Percentiles rank a stretch among this genome's conserved stretches.
phyloP scores from a whole-genome alignment of 2,329 filamentous ascomycete species.

The Claviceps africana region DNA sequence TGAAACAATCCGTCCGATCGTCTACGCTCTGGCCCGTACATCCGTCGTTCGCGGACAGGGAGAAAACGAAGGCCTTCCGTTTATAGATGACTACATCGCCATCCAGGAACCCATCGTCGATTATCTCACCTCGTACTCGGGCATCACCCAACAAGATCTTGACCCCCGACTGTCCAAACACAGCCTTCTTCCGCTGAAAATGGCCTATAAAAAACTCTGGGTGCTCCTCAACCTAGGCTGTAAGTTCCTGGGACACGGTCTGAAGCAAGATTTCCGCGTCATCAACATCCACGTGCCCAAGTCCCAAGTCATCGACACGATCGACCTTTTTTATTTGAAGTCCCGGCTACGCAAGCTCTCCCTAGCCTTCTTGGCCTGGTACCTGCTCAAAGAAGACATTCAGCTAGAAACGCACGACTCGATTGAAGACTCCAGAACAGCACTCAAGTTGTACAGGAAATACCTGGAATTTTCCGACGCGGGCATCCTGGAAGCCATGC shows the following conservation, averaged over 20 bases:
- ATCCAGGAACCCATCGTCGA: constrained; percentile 87
- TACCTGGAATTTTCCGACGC: constrained; percentile 81
- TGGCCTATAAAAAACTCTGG: constrained; percentile 97
- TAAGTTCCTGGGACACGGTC: constrained; percentile 82
- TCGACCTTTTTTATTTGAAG: constrained; percentile 76
- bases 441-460: constrained; percentile 76
- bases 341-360: constrained; percentile 74
- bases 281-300: constrained; percentile 95
- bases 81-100: constrained; percentile 94
- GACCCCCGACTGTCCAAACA: constrained; percentile 66
- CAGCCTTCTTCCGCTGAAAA: constrained; percentile 74
- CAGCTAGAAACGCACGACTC: constrained; percentile 87
- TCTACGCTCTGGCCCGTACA: constrained; percentile 81
- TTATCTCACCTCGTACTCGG: constrained; percentile 88
- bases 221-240: constrained; percentile 87
- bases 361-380: constrained; percentile 82
- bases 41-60: constrained; percentile 77
- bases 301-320: constrained; percentile 84
- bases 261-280: constrained; percentile 91
- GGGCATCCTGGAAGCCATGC: constrained; percentile 67
- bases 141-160: constrained; percentile 74
- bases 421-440: constrained; percentile 87
- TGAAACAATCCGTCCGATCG: constrained; percentile 81
- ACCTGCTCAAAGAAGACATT: constrained; percentile 82
- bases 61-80: constrained; percentile 64